phyloP scores from a whole-genome alignment of 1,284 basidiomycete genomes.

The Apiotrichum gamsii region DNA sequence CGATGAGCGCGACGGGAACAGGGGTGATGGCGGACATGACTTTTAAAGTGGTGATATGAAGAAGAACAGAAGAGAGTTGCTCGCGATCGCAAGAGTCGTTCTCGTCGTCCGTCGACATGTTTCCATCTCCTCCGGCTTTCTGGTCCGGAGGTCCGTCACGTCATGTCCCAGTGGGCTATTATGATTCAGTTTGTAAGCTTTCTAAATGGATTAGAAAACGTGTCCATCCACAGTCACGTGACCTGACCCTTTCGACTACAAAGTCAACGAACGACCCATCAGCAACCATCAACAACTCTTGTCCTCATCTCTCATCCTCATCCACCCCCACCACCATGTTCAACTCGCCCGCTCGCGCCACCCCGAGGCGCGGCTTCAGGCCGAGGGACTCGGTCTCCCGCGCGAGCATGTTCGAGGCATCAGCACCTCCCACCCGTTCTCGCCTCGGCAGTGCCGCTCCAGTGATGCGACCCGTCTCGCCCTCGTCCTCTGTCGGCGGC shows the following conservation, averaged over 20 bases:
- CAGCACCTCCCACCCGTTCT: slow-evolving; percentile 6
- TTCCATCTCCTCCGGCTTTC: no score
- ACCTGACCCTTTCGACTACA: slow-evolving; percentile 2
- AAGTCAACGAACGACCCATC: not conserved
- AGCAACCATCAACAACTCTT: slow-evolving; percentile 1
- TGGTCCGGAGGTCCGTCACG: no score
- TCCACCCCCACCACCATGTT: slow-evolving; percentile 24
- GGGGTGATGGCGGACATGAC: slow-evolving; percentile 21
- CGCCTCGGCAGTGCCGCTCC: slow-evolving; percentile 16
- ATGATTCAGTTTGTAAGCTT: no score
- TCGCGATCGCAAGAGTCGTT: no score
- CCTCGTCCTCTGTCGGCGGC: slow-evolving; percentile 11
- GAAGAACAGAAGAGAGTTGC: not conserved
- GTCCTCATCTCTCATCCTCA: not conserved
- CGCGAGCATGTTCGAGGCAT: slow-evolving; percentile 23
- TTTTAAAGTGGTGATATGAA: no score
- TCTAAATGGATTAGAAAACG: not conserved
- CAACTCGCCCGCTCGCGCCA: slow-evolving; percentile 36
- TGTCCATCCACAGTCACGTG: no score
- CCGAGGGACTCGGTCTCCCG: slow-evolving; percentile 19
- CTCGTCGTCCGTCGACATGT: no score
- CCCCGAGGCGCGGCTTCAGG: slow-evolving; percentile 24
- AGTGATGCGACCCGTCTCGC: no score
- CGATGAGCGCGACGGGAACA: slow-evolving; percentile 65
- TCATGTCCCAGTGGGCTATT: no score